Conservation (phyloP, 1,139 yeast species). For the Arxiozyma slooffiae region DNA sequence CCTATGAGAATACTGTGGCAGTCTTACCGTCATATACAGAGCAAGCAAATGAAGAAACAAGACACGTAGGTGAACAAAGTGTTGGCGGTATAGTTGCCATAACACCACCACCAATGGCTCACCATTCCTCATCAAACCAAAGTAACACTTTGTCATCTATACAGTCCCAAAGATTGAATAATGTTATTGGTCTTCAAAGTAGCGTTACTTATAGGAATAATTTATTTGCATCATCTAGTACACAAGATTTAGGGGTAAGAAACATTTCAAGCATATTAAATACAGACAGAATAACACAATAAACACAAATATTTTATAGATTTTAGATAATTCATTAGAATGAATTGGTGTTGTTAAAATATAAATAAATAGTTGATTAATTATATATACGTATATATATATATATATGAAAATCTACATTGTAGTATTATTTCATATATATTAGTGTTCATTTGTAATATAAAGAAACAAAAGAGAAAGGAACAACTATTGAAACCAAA, state of each 20-base stretch:
- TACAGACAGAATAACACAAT: slow-evolving; percentile 29
- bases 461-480: not conserved
- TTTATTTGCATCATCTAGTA: slow-evolving; percentile 26
- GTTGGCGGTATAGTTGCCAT: slow-evolving; percentile 2
- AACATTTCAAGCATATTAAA: slow-evolving; percentile 22
- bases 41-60: not conserved
- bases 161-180: slow-evolving; percentile 22
- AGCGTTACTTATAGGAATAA: slow-evolving; percentile 22
- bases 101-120: slow-evolving; percentile 10
- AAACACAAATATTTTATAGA: slow-evolving; percentile 1
- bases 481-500: not conserved
- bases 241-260: slow-evolving; percentile 19
- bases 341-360: not conserved
- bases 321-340: not conserved
- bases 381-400: not conserved
- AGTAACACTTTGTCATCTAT: slow-evolving; percentile 11
- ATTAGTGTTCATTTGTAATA: not conserved
- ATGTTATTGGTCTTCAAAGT: slow-evolving; percentile 27
- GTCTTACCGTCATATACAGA: slow-evolving; percentile 2
- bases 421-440: not conserved
- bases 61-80: not conserved
- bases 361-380: not conserved
- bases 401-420: too few relatives aligned
- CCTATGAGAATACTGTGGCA: slow-evolving; percentile 23
- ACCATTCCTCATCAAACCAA: slow-evolving; percentile 5